These are phyloP conservation scores for Trifolium fragiferum DNA, from an alignment of 306 rosid species.

Conservation along the genomic window DNA sequence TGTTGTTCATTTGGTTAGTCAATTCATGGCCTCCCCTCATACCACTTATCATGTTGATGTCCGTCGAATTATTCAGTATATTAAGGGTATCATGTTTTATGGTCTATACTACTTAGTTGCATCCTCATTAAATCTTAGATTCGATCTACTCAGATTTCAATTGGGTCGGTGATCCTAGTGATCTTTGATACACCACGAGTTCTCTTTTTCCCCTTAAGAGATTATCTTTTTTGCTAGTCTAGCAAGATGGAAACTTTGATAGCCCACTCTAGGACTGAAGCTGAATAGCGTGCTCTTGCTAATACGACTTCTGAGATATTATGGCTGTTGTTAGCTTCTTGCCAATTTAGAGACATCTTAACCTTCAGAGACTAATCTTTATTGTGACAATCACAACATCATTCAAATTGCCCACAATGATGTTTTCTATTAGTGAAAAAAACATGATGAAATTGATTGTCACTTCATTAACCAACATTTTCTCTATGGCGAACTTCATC, in stretches of 20 bases:
- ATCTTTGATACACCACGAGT: too few relatives aligned
- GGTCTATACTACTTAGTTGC: background rate
- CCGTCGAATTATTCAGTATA: background rate
- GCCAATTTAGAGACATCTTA: background rate
- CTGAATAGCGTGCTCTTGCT: background rate
- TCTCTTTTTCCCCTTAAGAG: too few relatives aligned
- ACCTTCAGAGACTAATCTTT: background rate
- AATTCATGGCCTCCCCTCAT: background rate
- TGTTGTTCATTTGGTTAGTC: background rate
- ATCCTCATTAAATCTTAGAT: background rate
- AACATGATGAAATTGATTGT: background rate
- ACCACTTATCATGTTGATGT: background rate
- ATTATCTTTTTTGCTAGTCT: background rate
- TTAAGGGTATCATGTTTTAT: too few relatives aligned
- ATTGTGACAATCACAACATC: background rate
- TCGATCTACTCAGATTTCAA: too few relatives aligned
- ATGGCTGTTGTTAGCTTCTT: too few relatives aligned
- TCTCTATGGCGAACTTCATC: background rate
- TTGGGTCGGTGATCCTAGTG: too few relatives aligned
- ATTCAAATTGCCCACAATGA: background rate
- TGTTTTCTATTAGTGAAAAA: background rate
- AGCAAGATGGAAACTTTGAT: background rate
- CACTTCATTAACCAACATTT: background rate
- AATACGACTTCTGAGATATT: background rate
- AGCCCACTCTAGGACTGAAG: background rate